Evolutionary conservation across 805 yeast genomes (phyloP), one percentile per base, ranked within the genome.

Genomic region (Starmerella stigmatis): DNA sequence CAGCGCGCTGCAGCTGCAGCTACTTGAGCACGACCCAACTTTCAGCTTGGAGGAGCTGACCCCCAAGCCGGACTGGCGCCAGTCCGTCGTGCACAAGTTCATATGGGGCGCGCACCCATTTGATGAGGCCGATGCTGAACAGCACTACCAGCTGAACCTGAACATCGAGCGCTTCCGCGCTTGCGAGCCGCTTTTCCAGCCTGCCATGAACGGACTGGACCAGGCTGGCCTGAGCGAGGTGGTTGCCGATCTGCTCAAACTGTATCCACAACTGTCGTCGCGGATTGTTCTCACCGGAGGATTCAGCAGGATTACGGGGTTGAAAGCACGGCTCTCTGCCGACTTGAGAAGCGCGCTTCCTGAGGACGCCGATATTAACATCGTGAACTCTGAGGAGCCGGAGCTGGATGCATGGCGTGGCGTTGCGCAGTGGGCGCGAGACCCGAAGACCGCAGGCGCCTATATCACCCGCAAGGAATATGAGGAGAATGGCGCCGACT

Each of bases 201-300:
- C 99, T 6, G 74, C 80, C 8, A 86, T 92, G 50, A 94, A 94
- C 0, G 98, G 98, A 19, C 69, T 86, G 19, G 98, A 92, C 62
- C 97, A 88, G 64, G 94, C 96, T 0, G 97, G 97, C 22, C 70
- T 92, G n/a, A 60, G 74, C 20, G 97, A 92, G 62, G 64, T 86
- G 32, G 71, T 79, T 45, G 81, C 79, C 52, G 81, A 78, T 47
- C 69, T 85, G 7, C 58, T 88, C 5, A 35, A 42, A 11, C 39
- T 34, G 34, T 46, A 32, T 43, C 76, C 75, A 23, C 65, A 73
- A 1, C 64, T 73, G 27, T 60, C 81, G 21, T 44, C 54, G 7
- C 84, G 86, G 60, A 69, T 89, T 0, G 81, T 86, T 59, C 51
- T 89, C 23, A 81, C 95, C 4, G 99, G 99, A 34, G 97, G 99